phyloP scores from a whole-genome alignment of 1,284 basidiomycete genomes.

The Sanghuangporus weigelae region DNA sequence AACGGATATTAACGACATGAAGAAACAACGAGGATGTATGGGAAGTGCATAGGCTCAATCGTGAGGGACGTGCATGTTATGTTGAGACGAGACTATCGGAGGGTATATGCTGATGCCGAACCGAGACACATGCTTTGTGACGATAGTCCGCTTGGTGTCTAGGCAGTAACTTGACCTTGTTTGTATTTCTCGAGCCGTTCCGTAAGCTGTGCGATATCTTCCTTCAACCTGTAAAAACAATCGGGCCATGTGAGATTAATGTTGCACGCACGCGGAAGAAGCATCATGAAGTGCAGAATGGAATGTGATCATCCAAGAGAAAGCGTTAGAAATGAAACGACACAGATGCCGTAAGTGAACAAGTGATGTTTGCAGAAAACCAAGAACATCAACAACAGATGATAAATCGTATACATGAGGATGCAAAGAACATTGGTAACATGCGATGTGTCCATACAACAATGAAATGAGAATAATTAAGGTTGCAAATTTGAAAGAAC shows the following conservation, averaged over 20 bases:
- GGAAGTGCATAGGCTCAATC: background rate
- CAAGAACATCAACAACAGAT: no score
- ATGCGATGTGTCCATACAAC: no score
- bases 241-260: constrained; percentile 17
- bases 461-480: background rate
- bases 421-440: no score
- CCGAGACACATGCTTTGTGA: constrained; percentile 20
- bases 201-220: constrained; percentile 49
- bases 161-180: constrained; percentile 19
- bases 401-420: no score
- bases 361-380: background rate
- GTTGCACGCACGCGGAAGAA: constrained; percentile 19
- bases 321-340: background rate
- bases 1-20: constrained; percentile 6
- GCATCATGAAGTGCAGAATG: constrained; percentile 17
- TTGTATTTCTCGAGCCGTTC: constrained; percentile 34
- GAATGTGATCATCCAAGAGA: background rate
- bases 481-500: background rate
- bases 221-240: constrained; percentile 50
- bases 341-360: background rate
- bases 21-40: constrained; percentile 9
- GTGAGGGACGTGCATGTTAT: constrained; percentile 3
- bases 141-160: background rate
- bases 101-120: background rate
- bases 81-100: background rate